Conservation (phyloP, 371 early-diverging fungal species). For the Apophysomyces trapeziformis region DNA sequence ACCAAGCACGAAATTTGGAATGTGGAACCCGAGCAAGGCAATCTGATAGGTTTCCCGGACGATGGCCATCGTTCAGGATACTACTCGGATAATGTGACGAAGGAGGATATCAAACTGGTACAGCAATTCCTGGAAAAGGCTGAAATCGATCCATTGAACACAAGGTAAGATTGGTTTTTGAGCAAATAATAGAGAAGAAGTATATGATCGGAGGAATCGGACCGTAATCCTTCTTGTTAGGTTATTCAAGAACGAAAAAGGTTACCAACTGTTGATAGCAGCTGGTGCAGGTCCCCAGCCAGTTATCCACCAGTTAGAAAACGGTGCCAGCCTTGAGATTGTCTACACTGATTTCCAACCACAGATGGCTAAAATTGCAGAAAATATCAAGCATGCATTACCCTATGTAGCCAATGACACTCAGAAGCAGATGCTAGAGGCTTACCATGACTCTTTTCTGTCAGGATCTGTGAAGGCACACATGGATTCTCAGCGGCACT, state of each 20-base stretch:
- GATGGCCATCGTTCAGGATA: slow-evolving; percentile 67
- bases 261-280: slow-evolving; percentile 36
- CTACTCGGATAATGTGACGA: slow-evolving; percentile 53
- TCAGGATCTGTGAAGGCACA: slow-evolving; percentile 64
- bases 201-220: no score
- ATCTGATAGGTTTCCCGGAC: slow-evolving; percentile 61
- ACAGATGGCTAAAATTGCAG: slow-evolving; percentile 47
- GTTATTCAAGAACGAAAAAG: slow-evolving; percentile 46
- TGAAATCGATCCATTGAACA: slow-evolving; percentile 43
- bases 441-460: slow-evolving; percentile 53
- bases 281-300: slow-evolving; percentile 39
- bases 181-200: slow-evolving; percentile 9
- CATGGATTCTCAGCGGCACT: slow-evolving; percentile 60
- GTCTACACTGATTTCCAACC: slow-evolving; percentile 54
- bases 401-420: slow-evolving; percentile 56
- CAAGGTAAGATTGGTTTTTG: slow-evolving; percentile 23
- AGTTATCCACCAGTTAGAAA: slow-evolving; percentile 22
- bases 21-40: slow-evolving; percentile 40
- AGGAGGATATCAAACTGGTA: slow-evolving; percentile 57
- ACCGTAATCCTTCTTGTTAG: slow-evolving; percentile 32
- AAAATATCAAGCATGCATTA: slow-evolving; percentile 49
- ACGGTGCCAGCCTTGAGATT: slow-evolving; percentile 47
- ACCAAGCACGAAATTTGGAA: slow-evolving; percentile 42
- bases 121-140: slow-evolving; percentile 50
- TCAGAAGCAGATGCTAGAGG: slow-evolving; percentile 57